These are phyloP conservation scores for Kingdonia uniflora DNA, from an alignment of 164 flowering plant genomes.

Conservation along the genomic window DNA sequence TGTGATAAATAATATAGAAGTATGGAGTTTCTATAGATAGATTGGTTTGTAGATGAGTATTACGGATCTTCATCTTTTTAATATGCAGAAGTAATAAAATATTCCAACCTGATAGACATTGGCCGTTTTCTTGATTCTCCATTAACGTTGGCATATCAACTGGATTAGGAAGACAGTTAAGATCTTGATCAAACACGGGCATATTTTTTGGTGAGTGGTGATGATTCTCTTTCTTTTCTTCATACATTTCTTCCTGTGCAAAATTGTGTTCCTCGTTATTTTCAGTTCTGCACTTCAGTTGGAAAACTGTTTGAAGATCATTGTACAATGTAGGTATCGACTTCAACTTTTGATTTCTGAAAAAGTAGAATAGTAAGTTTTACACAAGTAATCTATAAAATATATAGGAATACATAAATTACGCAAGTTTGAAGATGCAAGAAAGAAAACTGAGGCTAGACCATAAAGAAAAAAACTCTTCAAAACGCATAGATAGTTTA, in stretches of 20 bases:
- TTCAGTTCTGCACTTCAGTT: conserved; percentile 14
- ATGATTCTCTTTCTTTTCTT: conserved; percentile 4
- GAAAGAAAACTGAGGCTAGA: too few relatives aligned
- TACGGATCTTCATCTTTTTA: too few relatives aligned
- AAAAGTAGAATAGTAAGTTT: conserved; percentile 5
- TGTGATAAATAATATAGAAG: too few relatives aligned
- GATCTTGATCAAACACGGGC: conserved; percentile 32
- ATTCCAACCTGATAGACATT: conserved; percentile 27
- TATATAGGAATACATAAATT: neutral
- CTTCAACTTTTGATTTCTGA: conserved; percentile 13
- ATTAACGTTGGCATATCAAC: conserved; percentile 9
- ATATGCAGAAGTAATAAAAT: too few relatives aligned
- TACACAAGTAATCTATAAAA: neutral
- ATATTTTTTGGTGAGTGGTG: conserved; percentile 8
- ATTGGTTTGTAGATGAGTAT: too few relatives aligned
- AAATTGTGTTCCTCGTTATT: conserved; percentile 6
- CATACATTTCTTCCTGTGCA: conserved; percentile 5
- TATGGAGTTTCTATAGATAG: too few relatives aligned
- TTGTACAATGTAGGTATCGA: conserved; percentile 19
- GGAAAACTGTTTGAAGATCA: conserved; percentile 22
- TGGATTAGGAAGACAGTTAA: conserved; percentile 28
- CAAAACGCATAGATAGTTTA: too few relatives aligned
- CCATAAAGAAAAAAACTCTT: too few relatives aligned
- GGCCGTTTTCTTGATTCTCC: conserved; percentile 14
- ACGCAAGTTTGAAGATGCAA: neutral